These are phyloP conservation scores for Teratosphaeria destructans DNA, from an alignment of 2,329 filamentous ascomycete species.

Conservation along the genomic window DNA sequence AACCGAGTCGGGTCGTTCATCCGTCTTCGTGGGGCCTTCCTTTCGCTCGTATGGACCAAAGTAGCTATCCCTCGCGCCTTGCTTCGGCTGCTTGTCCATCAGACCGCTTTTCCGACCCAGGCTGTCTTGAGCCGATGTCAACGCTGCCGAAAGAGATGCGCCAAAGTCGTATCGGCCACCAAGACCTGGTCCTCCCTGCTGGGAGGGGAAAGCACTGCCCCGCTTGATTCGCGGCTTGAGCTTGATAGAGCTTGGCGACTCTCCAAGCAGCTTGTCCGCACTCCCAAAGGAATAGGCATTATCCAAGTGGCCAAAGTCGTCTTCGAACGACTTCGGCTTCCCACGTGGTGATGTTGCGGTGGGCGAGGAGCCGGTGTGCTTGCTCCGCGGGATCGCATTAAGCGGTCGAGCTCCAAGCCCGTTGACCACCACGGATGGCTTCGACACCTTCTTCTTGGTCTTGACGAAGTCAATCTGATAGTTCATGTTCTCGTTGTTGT, in stretches of 20 bases:
- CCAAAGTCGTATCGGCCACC: conserved; percentile 93
- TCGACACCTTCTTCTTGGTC: conserved; percentile 18
- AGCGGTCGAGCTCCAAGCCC: conserved; percentile 37
- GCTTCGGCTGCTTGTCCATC: conserved; percentile 26
- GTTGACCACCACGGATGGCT: conserved; percentile 9
- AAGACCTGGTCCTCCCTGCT: conserved; percentile 49
- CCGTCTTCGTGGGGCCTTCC: conserved; percentile 18
- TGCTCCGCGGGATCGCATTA: conserved; percentile 40
- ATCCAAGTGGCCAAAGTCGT: conserved; percentile 55
- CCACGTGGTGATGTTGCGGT: conserved; percentile 39
- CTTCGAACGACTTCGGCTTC: conserved; percentile 49
- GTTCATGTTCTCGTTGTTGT: conserved; percentile 79
- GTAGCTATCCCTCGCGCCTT: conserved; percentile 27
- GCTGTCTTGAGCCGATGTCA: conserved; percentile 60
- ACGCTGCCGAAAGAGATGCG: conserved; percentile 76
- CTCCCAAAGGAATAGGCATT: conserved; percentile 33
- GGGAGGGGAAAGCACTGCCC: conserved; percentile 46
- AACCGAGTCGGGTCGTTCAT: conserved; percentile 42
- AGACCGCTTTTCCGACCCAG: conserved; percentile 46
- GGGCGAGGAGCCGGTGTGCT: conserved; percentile 24
- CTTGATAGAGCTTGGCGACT: conserved; percentile 52
- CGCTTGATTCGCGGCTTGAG: conserved; percentile 57
- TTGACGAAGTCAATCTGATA: conserved; percentile 82
- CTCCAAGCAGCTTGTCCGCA: conserved; percentile 40
- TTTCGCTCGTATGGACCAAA: conserved; percentile 28